phyloP scores from a whole-genome alignment of 441 rosid genomes.

The Euphorbia celastroides region DNA sequence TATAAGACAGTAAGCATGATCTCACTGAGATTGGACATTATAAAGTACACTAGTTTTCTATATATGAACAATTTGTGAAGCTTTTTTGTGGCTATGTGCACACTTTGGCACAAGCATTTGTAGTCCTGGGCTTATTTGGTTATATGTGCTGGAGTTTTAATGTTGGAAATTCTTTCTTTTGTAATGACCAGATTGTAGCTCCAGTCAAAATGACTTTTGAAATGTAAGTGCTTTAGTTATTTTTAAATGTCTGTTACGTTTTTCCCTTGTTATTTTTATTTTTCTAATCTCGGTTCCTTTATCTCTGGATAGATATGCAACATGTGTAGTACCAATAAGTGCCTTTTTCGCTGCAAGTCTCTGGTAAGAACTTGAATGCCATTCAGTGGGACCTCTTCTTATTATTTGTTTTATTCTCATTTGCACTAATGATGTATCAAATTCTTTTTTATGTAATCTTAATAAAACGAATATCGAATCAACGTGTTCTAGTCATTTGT shows the following conservation, averaged over 20 bases:
- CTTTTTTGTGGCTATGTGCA: not conserved
- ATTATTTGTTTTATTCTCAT: not conserved
- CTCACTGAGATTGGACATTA: not conserved
- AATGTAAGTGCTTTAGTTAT: conserved; percentile 53
- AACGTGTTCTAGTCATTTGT: not conserved
- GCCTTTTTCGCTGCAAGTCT: conserved; percentile 99
- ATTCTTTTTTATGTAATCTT: not conserved
- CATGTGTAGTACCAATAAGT: conserved; percentile 96
- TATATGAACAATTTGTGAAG: not conserved
- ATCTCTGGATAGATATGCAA: conserved; percentile 59
- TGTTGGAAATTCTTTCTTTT: conserved; percentile 15
- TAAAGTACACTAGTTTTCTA: not conserved
- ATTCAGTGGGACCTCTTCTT: not conserved
- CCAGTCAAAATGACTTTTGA: conserved; percentile 98
- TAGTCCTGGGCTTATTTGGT: conserved; percentile 4
- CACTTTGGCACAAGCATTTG: not conserved
- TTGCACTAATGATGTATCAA: not conserved
- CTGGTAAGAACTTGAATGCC: conserved; percentile 54
- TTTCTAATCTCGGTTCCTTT: conserved; percentile 6
- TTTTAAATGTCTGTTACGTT: not conserved
- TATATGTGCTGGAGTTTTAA: conserved; percentile 2
- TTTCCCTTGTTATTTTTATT: conserved; percentile 3
- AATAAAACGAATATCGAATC: not conserved
- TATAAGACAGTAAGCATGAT: not conserved
- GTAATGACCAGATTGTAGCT: conserved; percentile 68